Conservation (phyloP, 2,329 filamentous ascomycete species). For the Fusarium humuli region DNA sequence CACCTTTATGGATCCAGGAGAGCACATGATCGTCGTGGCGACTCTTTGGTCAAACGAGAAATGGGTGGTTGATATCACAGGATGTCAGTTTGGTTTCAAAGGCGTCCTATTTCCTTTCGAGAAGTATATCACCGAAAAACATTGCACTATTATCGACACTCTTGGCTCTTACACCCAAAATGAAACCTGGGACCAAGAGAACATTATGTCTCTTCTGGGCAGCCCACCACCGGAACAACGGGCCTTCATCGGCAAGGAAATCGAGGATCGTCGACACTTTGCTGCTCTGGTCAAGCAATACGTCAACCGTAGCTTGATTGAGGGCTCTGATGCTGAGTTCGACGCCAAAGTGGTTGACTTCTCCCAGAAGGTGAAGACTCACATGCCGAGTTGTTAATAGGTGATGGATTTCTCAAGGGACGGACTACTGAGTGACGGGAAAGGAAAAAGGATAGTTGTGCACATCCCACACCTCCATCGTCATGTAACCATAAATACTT, state of each 20-base stretch:
- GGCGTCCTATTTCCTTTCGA: slow-evolving; percentile 22
- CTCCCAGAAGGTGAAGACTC: background rate
- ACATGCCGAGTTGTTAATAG: slow-evolving; percentile 9
- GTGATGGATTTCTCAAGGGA: background rate
- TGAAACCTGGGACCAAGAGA: slow-evolving; percentile 27
- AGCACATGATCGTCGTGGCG: slow-evolving; percentile 13
- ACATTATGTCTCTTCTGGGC: background rate
- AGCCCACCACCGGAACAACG: background rate
- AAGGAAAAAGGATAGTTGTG: too few species aligned
- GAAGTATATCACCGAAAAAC: slow-evolving; percentile 16
- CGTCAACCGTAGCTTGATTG: slow-evolving; percentile 5
- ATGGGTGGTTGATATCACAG: slow-evolving; percentile 31
- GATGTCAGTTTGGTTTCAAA: slow-evolving; percentile 32
- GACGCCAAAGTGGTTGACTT: slow-evolving; percentile 8
- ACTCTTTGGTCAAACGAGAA: background rate
- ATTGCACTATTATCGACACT: background rate
- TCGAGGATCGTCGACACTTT: slow-evolving; percentile 23
- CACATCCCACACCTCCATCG: too few species aligned
- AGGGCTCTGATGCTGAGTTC: slow-evolving; percentile 24
- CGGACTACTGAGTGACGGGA: background rate
- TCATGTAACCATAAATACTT: too few species aligned
- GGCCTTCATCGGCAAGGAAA: slow-evolving; percentile 9
- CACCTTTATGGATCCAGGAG: background rate
- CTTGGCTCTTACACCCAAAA: slow-evolving; percentile 2
- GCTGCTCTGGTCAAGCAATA: slow-evolving; percentile 5